Evolutionary conservation across 441 rosid genomes (phyloP), one percentile per base, ranked within the genome.

Genomic region (Oxalis stricta): DNA sequence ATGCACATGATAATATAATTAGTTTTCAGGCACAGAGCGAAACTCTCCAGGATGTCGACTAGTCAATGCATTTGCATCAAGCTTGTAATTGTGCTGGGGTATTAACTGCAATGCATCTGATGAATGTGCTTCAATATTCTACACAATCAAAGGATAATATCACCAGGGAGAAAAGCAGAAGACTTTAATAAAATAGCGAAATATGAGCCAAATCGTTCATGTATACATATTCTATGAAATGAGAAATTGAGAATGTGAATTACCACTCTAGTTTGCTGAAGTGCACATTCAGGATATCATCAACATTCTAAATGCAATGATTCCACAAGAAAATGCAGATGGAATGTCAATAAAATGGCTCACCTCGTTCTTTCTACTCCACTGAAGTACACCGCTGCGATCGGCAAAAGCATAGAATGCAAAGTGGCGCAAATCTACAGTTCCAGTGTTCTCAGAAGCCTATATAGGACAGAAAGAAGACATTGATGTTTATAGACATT

Each of bases 11-110:
- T 2, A 10, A 26, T 34, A 18, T 2, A 16, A 23, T 29, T 11
- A 46, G 41, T 41, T 38, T 57, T n/a, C n/a, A n/a, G n/a, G n/a
- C n/a, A n/a, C 23, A 53, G 46, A 12, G 21, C 53, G 52, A 76
- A 92, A 95, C 95, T 87, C 89, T 61, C 92, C 97, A 23, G 95
- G 97, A 31, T 69, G 99, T 58, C 85, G 92, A 47, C 69, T 79
- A 66, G 82, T 87, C 39, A 84, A 38, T n/a, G 97, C 68, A 61
- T 84, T 86, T 42, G 63, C 95, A 62, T 87, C 94, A 35, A 92
- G 92, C 73, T 79, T 92, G 86, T 92, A 92, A 64, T 84, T 87
- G 59, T 87, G 99, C 53, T 92, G 99, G 6, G 99, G 97, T 64
- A 82, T 73, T 56, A 92, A 59, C 52, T 78, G 82, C 9, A 83